phyloP scores from a whole-genome alignment of 1,284 basidiomycete species.

The Cutaneotrichosporon cyanovorans region DNA sequence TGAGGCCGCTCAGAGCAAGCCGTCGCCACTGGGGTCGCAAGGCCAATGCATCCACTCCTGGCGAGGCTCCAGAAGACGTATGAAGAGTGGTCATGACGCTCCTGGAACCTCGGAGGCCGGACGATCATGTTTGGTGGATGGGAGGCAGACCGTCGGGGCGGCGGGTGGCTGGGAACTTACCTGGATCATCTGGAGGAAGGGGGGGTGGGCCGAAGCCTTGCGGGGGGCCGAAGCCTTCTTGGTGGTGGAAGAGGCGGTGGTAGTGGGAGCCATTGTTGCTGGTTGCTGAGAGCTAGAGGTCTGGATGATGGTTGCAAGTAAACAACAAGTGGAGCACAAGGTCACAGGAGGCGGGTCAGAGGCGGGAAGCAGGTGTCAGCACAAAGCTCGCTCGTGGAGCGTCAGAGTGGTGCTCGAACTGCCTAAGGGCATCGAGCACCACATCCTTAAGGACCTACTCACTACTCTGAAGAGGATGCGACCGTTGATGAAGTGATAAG shows the following conservation, averaged over 20 bases:
- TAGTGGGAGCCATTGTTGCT: conserved; percentile 32
- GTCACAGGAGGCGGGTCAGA: no score
- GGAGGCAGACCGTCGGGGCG: background rate
- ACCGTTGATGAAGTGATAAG: background rate
- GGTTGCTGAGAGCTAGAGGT: no score
- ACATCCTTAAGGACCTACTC: no score
- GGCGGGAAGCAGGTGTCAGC: no score
- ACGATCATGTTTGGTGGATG: background rate
- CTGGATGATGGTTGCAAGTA: no score
- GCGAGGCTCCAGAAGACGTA: background rate
- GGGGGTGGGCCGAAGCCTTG: conserved; percentile 42
- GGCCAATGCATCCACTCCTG: background rate
- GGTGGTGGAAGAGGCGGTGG: conserved; percentile 21
- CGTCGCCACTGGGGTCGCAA: background rate
- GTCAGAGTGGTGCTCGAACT: no score
- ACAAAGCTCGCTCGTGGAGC: no score
- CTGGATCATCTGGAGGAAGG: conserved; percentile 48
- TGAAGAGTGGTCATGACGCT: background rate
- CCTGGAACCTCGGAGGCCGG: background rate
- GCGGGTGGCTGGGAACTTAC: conserved; percentile 29
- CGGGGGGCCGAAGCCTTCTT: conserved; percentile 38
- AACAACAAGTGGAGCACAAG: no score
- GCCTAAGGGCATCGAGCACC: no score
- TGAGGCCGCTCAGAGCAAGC: no score
- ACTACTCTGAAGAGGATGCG: background rate